phyloP scores from a whole-genome alignment of 2,329 filamentous ascomycete species.

The Teratosphaeria nubilosa region DNA sequence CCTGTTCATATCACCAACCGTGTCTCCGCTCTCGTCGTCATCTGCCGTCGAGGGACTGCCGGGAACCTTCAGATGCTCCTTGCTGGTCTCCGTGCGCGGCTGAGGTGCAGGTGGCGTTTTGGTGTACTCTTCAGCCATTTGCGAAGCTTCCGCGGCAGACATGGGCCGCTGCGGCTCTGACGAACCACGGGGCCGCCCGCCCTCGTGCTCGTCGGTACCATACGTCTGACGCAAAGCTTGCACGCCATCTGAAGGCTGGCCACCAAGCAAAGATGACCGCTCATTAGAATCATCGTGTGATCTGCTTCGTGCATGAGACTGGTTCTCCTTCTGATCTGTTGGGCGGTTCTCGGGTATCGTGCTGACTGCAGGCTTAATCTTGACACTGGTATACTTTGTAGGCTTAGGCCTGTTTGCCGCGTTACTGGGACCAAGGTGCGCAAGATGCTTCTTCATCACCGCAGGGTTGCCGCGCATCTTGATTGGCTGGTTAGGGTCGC shows the following conservation, averaged over 20 bases:
- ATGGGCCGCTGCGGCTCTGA: constrained; percentile 4
- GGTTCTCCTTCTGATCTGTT: constrained; percentile 5
- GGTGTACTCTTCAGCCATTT: constrained; percentile 14
- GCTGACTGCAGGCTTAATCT: constrained; percentile 50
- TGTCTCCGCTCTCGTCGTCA: constrained; percentile 3
- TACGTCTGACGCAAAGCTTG: constrained; percentile 45
- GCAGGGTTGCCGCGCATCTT: constrained; percentile 43
- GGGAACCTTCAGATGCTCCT: constrained; percentile 2
- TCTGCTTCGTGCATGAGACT: not conserved
- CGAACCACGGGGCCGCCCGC: constrained; percentile 6
- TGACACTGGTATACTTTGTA: constrained; percentile 53
- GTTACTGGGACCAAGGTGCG: constrained; percentile 55
- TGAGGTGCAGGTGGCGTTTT: constrained; percentile 3
- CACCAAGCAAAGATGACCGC: constrained; percentile 29
- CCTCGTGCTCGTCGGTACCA: constrained; percentile 28
- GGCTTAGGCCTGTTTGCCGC: constrained; percentile 49
- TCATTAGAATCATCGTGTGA: not conserved
- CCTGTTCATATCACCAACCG: constrained; percentile 18
- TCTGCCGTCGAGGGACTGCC: constrained; percentile 2
- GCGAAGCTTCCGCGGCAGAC: constrained; percentile 14
- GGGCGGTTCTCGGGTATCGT: constrained; percentile 31
- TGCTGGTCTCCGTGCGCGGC: not conserved
- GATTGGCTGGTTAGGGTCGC: constrained; percentile 17
- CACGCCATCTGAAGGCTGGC: constrained; percentile 54
- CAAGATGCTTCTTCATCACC: constrained; percentile 50